Evolutionary conservation across 768 basidiomycete genomes (phyloP), one percentile per base, ranked within the genome.

Genomic region (Tricholoma furcatifolium): DNA sequence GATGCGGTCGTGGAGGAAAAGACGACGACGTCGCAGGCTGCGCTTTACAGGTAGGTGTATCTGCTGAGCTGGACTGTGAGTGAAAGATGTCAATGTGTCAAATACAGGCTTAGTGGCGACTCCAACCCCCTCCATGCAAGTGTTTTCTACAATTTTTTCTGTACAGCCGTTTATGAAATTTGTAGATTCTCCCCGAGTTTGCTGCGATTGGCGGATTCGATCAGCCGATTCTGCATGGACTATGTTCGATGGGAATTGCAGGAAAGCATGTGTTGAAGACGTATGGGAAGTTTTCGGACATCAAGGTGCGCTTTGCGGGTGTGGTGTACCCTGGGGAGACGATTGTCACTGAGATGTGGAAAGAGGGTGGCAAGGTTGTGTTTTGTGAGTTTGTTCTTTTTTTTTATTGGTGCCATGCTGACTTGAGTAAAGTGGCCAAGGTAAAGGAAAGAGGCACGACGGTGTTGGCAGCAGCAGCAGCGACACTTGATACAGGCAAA

Each of bases 281-380:
- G 3, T 99, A 83, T 64, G 97, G 97, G 11, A 67, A 81, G 14
- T 96, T 80, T 74, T 83, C 83, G 62, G 93, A 98, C 66, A 96
- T 99, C 75, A 99, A 98, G 80, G 93, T 92, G 54, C 83, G 96
- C 31, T 96, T 98, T 69, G 83, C 88, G 0, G 93, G 93, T 3
- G 84, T 92, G 2, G 93, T 98, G 20, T 95, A 88, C 66, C 97
- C 96, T 2, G 96, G 95, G 0, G 94, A 98, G 71, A 98, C 96
- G 2, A 79, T 98, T 47, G 76, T 93, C 12, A 99, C 96, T 0
- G 85, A 92, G 67, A 98, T 98, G 96, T 99, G 97, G 97, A 97
- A 94, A 67, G 93, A 97, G 61, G 91, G 87, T 2, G 70, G 79
- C 55, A 97, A 85, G 71, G 86, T 98, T 50, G 84, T 98, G 45